Base-by-base conservation (phyloP, 2,329 filamentous ascomycete genomes). In the Xylariaceae sp. region DNA sequence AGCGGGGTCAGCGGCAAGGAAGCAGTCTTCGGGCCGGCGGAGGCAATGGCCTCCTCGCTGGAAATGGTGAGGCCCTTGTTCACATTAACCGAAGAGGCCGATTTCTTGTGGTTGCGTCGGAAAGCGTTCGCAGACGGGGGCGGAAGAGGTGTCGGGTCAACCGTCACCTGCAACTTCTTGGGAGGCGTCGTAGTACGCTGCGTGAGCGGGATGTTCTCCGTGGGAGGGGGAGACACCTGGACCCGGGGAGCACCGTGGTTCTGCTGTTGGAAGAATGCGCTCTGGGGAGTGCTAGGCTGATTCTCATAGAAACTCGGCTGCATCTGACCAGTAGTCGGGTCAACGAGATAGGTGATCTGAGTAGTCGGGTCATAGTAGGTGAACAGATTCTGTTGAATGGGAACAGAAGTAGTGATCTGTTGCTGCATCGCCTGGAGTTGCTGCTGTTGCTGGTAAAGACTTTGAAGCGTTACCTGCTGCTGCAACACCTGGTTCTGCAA, bases 81-180 rank as follows among this genome's bases (percentile, higher is more conserved):
- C 45, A 39, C 50, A 54, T 81, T 82, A 55, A 87, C 83, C 34
- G 92, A 81, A 4, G 93, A 96, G 18, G 86, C 84, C 9, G 85
- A 85, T 83, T 97, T 97, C 81, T 95, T 94, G 77, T 97, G 93
- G 58, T 90, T 89, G 60, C 92, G 90, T 63, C 92, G 92, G 81
- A 96, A 96, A 50, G 92, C 91, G 69, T 92, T 94, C 65, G 89
- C 90, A 57, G 92, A 95, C 60, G 91, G 90, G 34, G 91, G 91
- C 55, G 92, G 92, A 56, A 96, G 83, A 47, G 92, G 90, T 2
- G 76, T 74, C 11, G 80, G 78, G 67, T 89, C 85, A 11, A 84
- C 83, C 4, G 88, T 89, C 15, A 90, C 88, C 54, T 87, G 82
- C 52, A 83, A 82, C 69, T 87, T 83, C 73, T 85, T 86, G 13